phyloP scores from a whole-genome alignment of 2,329 filamentous ascomycete genomes.

The Pyricularia sp. region DNA sequence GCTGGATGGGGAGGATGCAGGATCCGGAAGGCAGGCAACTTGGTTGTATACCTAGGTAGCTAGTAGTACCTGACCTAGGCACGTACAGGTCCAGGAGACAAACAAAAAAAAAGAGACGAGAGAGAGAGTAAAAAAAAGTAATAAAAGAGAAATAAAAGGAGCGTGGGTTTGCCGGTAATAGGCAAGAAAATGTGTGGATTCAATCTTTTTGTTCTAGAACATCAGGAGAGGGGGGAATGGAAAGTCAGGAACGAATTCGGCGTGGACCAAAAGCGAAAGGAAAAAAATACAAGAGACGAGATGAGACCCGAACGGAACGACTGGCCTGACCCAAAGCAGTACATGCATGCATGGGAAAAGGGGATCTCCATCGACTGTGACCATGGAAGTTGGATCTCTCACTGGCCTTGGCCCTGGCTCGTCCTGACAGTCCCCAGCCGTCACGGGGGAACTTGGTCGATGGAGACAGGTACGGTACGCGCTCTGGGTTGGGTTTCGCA shows the following conservation, averaged over 20 bases:
- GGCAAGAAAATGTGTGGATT: not conserved
- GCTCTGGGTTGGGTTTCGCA: not conserved
- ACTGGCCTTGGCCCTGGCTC: not conserved
- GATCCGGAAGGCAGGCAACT: not conserved
- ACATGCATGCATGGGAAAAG: not conserved
- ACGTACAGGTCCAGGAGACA: not conserved
- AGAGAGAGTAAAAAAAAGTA: not conserved
- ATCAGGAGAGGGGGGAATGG: not conserved
- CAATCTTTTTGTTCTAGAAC: constrained; percentile 4
- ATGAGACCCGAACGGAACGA: constrained; percentile 1
- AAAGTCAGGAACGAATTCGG: not conserved
- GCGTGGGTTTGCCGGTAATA: not conserved
- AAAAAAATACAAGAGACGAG: constrained; percentile 3
- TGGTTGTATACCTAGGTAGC: not conserved
- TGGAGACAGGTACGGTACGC: not conserved
- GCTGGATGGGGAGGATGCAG: constrained; percentile 1
- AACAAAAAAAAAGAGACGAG: not conserved
- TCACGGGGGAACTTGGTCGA: not conserved
- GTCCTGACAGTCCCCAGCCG: not conserved
- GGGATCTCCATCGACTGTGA: not conserved
- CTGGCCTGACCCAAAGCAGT: not conserved
- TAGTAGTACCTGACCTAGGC: not conserved
- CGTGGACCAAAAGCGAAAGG: constrained; percentile 8
- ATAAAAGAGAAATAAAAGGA: not conserved
- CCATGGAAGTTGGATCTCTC: not conserved